Base-by-base conservation (phyloP, 1,284 basidiomycete genomes). In the Phylloboletellus chloephorus region DNA sequence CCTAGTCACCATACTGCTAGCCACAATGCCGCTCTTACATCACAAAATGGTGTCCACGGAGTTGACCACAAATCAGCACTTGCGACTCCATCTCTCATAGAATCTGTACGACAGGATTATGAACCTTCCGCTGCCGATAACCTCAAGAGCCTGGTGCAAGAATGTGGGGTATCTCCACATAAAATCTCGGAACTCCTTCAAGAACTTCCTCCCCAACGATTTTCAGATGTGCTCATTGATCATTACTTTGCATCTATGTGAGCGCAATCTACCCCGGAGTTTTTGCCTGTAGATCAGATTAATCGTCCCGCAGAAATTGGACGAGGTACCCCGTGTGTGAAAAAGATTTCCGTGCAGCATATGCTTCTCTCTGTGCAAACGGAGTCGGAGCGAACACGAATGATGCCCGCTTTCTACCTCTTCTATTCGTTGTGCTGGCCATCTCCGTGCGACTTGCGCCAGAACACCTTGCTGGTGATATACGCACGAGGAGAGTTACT, bases 301-400 rank as follows among this genome's bases (percentile, higher is more conserved):
- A 12, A 39, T 30, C 30, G 35, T 47, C 13, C 46, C 37, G 30
- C 53, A 92, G 93, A 63, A 96, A 96, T 60, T 91, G 88, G 76
- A 91, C 91, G n/a, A 79, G 92, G 28, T 93, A 95, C 63, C 92
- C 92, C 21, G 78, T 96, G 22, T 90, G 89, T 33, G 92, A 95
- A 52, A 75, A 76, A 35, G 82, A 89, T 42, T 96, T 96, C 63
- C 76, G 91, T 37, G 57, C 73, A 23, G 79, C 88, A 0, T 96
- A 93, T 61, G 73, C 81, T 31, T 83, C 89, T 20, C 72, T 96
- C 32, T 86, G 84, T 56, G 69, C 79, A 13, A 84, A 86, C 52
- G 80, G 85, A 12, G 74, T 83, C 15, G 69, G 70, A 12, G 69
- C 72, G 15, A 87, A 90, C 52, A 86, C 91, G 0, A 79, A 80